Evolutionary conservation across 1,139 yeast genomes (phyloP), one percentile per base, ranked within the genome.

Genomic region (Geotrichum restrictum): DNA sequence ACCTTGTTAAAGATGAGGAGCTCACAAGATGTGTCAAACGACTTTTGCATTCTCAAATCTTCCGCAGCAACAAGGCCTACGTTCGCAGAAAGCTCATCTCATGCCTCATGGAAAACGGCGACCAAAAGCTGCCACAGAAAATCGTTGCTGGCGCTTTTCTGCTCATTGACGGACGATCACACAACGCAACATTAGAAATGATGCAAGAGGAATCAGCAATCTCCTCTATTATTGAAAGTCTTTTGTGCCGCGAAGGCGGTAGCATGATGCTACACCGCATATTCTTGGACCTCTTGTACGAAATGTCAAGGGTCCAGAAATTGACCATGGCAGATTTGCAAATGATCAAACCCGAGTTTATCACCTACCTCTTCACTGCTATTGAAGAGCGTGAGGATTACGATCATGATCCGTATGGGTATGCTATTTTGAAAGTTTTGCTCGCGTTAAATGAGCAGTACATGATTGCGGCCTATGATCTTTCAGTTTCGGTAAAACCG

Each of bases 361-460:
- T 87, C 14, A 74, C 75, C 53, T 80, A 75, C 58, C 68, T 85
- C 41, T 74, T 85, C 51, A 65, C 75, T 2, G 74, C 78, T 24
- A 74, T 83, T 55, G 79, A 78, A 58, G 60, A 68, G 57, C 70
- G 74, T 56, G 72, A 77, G 62, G 79, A 79, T 44, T 80, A 79
- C 50, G 87, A 70, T 37, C 58, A 81, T 55, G 83, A 82, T 57
- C 77, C 83, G 45, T 76, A 79, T 55, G 86, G 88, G 51, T 82
- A 81, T 59, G 81, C 87, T 41, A 82, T 83, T 60, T 84, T 88
- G 71, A 84, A 84, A 62, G 72, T 86, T n/a, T 67, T 88, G 10
- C 71, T 89, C 45, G 80, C 88, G 1, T 72, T 89, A 18, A 88
- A 88, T 66, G 96, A 89, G 65, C 96, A 89, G 65, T 89, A 81